Evolutionary conservation across 208 protist species (phyloP), one percentile per base, ranked within the genome.

Genomic region (Acanthamoeba royreba): DNA sequence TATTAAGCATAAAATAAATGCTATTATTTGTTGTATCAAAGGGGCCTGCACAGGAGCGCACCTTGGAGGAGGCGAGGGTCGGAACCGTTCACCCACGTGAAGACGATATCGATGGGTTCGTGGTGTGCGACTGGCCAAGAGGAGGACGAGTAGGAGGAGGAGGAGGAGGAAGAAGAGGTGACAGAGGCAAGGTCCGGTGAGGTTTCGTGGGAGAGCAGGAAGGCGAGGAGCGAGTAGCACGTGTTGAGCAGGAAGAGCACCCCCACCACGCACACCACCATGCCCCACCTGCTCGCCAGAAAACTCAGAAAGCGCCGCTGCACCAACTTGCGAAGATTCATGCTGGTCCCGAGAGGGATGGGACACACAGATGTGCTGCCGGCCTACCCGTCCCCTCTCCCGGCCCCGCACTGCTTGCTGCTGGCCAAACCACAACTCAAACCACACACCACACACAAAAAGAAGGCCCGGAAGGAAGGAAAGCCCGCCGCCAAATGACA

Each of bases 11-110:
- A n/a, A n/a, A n/a, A n/a, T n/a, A n/a, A n/a, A n/a, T 15, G 7
- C 13, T 3, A 35, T 13, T 25, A 35, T 25, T 17, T 79, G 2
- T 9, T 9, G 69, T 11, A 8, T 49, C 8, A 7, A 8, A 49
- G n/a, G 9, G 8, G 15, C 31, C 13, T 19, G 42, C 33, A 9
- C 8, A 35, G 13, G n/a, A 35, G 33, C 40, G 11, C 43, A 92
- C 86, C 86, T 77, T 47, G 25, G 0, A 52, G 0, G 22, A 92
- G 97, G 22, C 96, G 94, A 3, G 92, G 95, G 81, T 99, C 98
- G 22, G 79, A 97, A 25, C 98, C 98, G 95, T 99, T 99, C 22
- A 99, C 98, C 96, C 98, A 99, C 13, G 98, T 99, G 95, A 99
- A 99, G 15, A 99, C 96, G 43, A 99, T 94, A 89, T 98, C 98